Conservation (phyloP, 2,329 filamentous ascomycete species). For the Microdochium bolleyi region DNA sequence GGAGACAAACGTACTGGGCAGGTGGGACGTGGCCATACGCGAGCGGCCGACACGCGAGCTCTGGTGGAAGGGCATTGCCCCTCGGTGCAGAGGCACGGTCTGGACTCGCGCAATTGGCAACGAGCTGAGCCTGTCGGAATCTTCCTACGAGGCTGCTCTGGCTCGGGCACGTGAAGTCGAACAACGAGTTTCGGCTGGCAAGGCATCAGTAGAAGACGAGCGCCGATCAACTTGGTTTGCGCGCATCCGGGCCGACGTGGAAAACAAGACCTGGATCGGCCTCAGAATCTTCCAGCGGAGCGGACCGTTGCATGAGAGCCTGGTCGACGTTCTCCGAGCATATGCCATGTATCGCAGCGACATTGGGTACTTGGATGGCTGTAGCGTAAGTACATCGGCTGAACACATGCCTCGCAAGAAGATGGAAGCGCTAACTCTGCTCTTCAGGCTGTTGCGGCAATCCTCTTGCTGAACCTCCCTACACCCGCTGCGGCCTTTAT, state of each 20-base stretch:
- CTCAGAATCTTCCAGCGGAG: constrained; percentile 62
- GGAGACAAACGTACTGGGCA: constrained; percentile 69
- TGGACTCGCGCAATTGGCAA: constrained; percentile 70
- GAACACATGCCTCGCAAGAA: constrained; percentile 9
- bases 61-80: constrained; percentile 75
- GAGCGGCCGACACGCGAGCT: constrained; percentile 65
- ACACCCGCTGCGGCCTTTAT: constrained; percentile 58
- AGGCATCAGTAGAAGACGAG: constrained; percentile 44
- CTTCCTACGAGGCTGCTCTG: constrained; percentile 65
- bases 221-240: constrained; percentile 53
- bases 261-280: constrained; percentile 59
- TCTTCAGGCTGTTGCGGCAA: constrained; percentile 58
- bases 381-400: constrained; percentile 52
- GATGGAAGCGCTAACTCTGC: constrained; percentile 8
- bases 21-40: constrained; percentile 64
- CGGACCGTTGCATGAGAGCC: constrained; percentile 57
- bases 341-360: constrained; percentile 79
- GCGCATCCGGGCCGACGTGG: constrained; percentile 56
- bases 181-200: constrained; percentile 41
- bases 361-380: constrained; percentile 68
- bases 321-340: constrained; percentile 68
- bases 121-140: constrained; percentile 57
- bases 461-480: constrained; percentile 65
- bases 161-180: constrained; percentile 58
- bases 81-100: constrained; percentile 59